These are phyloP conservation scores for Elaeis oleifera DNA, from an alignment of 202 grass and related monocot genomes.

Conservation along the genomic window DNA sequence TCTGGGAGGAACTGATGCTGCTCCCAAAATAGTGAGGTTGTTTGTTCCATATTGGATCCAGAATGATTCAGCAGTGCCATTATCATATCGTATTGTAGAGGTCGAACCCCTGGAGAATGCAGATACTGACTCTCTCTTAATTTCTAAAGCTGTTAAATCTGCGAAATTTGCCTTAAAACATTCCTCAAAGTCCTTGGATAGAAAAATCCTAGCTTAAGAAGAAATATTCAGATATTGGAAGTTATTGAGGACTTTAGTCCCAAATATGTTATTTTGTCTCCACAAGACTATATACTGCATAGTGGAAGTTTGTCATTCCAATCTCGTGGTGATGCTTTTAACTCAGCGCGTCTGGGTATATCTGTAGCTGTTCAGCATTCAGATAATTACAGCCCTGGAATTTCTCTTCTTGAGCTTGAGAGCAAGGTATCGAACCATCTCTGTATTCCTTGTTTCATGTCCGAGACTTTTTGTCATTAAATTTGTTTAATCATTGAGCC, in stretches of 20 bases:
- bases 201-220: conserved; percentile 47
- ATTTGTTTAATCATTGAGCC: conserved; percentile 7
- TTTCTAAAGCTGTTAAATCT: conserved; percentile 66
- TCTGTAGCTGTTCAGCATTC: conserved; percentile 58
- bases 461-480: conserved; percentile 3
- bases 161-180: conserved; percentile 79
- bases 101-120: conserved; percentile 58
- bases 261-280: conserved; percentile 83
- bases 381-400: conserved; percentile 62
- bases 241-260: conserved; percentile 64
- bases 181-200: conserved; percentile 79
- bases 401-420: conserved; percentile 96
- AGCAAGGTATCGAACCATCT: conserved; percentile 48
- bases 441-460: conserved; percentile 7
- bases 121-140: conserved; percentile 52
- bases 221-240: conserved; percentile 71
- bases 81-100: conserved; percentile 81
- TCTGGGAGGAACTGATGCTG: conserved; percentile 70
- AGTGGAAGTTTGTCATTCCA: conserved; percentile 46
- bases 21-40: conserved; percentile 80
- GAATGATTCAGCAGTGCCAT: conserved; percentile 63
- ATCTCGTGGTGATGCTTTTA: conserved; percentile 43
- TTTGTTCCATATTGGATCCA: conserved; percentile 99
- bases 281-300: conserved; percentile 77
- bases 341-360: conserved; percentile 65